Evolutionary conservation across 208 protist genomes (phyloP).

Genomic region (Crithidia expoeki): DNA sequence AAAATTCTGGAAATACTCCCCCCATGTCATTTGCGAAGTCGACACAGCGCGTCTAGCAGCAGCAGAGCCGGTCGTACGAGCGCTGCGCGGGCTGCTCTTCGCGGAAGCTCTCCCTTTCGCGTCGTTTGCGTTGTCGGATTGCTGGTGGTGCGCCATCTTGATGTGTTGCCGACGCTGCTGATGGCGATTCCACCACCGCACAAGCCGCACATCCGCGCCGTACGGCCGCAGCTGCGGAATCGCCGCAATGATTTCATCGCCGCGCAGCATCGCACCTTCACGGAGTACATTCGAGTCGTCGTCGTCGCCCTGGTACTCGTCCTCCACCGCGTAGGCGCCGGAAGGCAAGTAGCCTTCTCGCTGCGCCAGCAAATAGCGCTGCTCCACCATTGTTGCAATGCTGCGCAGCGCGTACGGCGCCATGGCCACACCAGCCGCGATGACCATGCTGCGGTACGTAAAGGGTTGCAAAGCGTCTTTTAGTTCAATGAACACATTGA

Average conservation of each 20-base stretch:
- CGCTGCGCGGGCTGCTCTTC: constrained; percentile 1
- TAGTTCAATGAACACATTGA: constrained; percentile 32
- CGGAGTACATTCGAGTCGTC: constrained; percentile 34
- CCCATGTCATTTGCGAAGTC: not conserved
- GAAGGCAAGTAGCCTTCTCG: constrained; percentile 35
- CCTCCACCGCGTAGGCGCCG: constrained; percentile 31
- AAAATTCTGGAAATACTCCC: not conserved
- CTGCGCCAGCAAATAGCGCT: constrained; percentile 27
- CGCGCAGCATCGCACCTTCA: constrained; percentile 69
- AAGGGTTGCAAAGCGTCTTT: constrained; percentile 33
- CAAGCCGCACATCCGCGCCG: constrained; percentile 58
- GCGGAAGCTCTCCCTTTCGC: not conserved
- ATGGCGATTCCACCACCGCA: constrained; percentile 66
- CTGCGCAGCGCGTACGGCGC: constrained; percentile 28
- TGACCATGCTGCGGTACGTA: constrained; percentile 23
- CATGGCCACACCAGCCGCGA: constrained; percentile 25
- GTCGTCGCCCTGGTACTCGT: constrained; percentile 25
- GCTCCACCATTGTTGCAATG: constrained; percentile 20
- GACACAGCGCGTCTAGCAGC: not conserved
- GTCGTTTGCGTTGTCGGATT: not conserved
- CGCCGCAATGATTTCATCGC: constrained; percentile 70
- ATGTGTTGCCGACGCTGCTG: constrained; percentile 37
- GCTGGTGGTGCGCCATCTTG: constrained; percentile 11
- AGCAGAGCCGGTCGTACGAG: not conserved
- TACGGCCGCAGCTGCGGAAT: constrained; percentile 69